Evolutionary conservation across 75 land plant species (phyloP).

Genomic region (Cryptomeria japonica): DNA sequence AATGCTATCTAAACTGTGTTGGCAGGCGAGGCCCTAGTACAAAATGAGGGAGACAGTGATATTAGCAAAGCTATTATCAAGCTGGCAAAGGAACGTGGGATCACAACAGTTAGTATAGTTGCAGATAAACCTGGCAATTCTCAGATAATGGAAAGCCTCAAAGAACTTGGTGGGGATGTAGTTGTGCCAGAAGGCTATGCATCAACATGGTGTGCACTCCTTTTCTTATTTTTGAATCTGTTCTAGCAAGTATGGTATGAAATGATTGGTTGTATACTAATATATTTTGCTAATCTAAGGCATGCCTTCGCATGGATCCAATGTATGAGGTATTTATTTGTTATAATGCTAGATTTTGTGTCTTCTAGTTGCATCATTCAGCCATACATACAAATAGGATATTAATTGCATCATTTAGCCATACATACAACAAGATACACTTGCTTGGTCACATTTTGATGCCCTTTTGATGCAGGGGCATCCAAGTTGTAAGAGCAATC

Average conservation of each 20-base stretch:
- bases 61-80: constrained; percentile 35
- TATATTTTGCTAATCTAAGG: not conserved
- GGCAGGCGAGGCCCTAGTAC: constrained; percentile 44
- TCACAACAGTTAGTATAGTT: constrained; percentile 43
- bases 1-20: not conserved
- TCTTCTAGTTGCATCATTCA: not conserved
- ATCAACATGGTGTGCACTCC: constrained; percentile 34
- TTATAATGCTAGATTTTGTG: not conserved
- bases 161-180: constrained; percentile 46
- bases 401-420: not conserved
- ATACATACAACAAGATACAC: not conserved
- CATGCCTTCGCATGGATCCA: not conserved
- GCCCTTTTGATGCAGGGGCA: too few species aligned
- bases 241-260: not conserved
- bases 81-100: constrained; percentile 34
- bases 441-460: not conserved
- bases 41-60: constrained; percentile 53
- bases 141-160: constrained; percentile 33
- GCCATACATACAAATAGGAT: not conserved
- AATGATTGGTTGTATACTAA: not conserved
- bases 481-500: too few species aligned
- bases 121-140: constrained; percentile 39
- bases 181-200: constrained; percentile 50
- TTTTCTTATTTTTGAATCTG: not conserved
- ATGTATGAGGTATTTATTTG: not conserved